These are phyloP conservation scores for Thalia dealbata DNA, from an alignment of 176 grass and related monocot genomes.

Conservation along the genomic window DNA sequence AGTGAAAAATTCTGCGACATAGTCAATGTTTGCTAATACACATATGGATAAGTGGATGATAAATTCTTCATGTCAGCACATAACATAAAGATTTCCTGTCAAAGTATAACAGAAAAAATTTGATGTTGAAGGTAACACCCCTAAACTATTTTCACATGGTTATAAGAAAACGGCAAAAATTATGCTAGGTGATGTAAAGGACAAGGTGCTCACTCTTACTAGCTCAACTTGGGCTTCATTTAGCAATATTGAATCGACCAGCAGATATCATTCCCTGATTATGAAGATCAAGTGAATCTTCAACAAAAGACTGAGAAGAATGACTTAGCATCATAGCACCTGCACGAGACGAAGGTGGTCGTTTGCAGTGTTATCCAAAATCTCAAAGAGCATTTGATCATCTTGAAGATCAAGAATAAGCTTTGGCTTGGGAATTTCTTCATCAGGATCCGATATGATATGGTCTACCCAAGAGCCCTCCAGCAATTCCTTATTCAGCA, in stretches of 20 bases:
- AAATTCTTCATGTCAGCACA: too few species aligned
- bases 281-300: conserved; percentile 43
- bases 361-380: conserved; percentile 61
- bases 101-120: neutral
- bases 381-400: conserved; percentile 96
- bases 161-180: neutral
- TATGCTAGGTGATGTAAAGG: neutral
- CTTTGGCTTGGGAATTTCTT: conserved; percentile 60
- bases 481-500: conserved; percentile 67
- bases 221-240: conserved; percentile 86
- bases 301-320: conserved; percentile 40
- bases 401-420: conserved; percentile 90
- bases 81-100: neutral
- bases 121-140: neutral
- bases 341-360: conserved; percentile 77
- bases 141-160: neutral
- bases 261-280: conserved; percentile 36
- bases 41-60: too few species aligned
- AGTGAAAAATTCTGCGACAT: neutral
- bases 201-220: conserved; percentile 34
- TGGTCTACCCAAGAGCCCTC: conserved; percentile 79
- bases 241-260: conserved; percentile 77
- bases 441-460: conserved; percentile 71
- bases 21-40: neutral
- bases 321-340: conserved; percentile 69